These are phyloP conservation scores for Pseudopyricularia cyperi DNA, from an alignment of 2,329 filamentous ascomycete species.

Conservation along the genomic window DNA sequence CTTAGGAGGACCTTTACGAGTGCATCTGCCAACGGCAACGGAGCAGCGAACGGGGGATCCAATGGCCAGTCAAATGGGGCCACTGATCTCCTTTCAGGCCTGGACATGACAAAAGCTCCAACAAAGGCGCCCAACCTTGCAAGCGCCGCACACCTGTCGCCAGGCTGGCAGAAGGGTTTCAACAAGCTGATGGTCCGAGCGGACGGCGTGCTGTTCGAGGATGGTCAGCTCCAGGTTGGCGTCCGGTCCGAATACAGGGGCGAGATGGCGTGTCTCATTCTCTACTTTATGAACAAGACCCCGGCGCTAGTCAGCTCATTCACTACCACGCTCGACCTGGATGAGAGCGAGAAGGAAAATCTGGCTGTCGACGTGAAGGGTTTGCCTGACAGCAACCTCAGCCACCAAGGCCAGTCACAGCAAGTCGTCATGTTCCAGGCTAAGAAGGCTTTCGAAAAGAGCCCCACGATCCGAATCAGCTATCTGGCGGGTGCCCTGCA, in stretches of 20 bases:
- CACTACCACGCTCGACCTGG: slow-evolving; percentile 84
- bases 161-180: slow-evolving; percentile 87
- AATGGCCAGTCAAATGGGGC: slow-evolving; percentile 24
- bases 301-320: slow-evolving; percentile 76
- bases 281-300: slow-evolving; percentile 94
- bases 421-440: slow-evolving; percentile 94
- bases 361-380: slow-evolving; percentile 80
- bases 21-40: slow-evolving; percentile 29
- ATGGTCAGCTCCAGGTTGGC: slow-evolving; percentile 85
- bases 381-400: slow-evolving; percentile 71
- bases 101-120: slow-evolving; percentile 59
- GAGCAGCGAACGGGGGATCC: slow-evolving; percentile 28
- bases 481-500: slow-evolving; percentile 91
- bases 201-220: slow-evolving; percentile 89
- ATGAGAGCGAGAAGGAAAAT: slow-evolving; percentile 47
- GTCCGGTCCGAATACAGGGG: slow-evolving; percentile 86
- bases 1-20: slow-evolving; percentile 77
- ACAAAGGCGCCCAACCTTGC: slow-evolving; percentile 71
- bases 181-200: slow-evolving; percentile 65
- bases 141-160: slow-evolving; percentile 81
- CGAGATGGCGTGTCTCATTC: slow-evolving; percentile 88
- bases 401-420: slow-evolving; percentile 65
- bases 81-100: slow-evolving; percentile 57
- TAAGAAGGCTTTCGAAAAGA: slow-evolving; percentile 65
- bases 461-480: slow-evolving; percentile 84